Percentiles rank a stretch among this genome's conserved stretches.
phyloP scores from a whole-genome alignment of 169 alveolate genomes.

The Plasmodium gonderi region DNA sequence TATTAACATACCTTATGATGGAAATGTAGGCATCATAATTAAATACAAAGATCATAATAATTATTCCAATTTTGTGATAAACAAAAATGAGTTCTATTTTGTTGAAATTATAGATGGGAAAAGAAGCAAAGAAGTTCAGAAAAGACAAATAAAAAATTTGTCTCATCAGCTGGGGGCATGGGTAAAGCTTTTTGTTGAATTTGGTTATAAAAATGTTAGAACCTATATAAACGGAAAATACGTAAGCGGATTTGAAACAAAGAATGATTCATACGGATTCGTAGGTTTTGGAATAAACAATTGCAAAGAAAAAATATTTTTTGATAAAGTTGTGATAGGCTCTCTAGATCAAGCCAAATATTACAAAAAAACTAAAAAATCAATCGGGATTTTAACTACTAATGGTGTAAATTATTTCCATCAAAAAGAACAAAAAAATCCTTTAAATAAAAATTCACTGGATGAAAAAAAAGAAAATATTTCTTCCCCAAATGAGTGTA shows the following conservation, averaged over 20 bases:
- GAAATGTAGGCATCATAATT: conserved; percentile 44
- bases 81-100: conserved; percentile 53
- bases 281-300: conserved; percentile 70
- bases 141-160: not conserved
- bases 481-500: not conserved
- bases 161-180: conserved; percentile 34
- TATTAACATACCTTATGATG: conserved; percentile 60
- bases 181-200: conserved; percentile 47
- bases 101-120: conserved; percentile 36
- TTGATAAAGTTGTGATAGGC: conserved; percentile 71
- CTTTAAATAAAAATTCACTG: not conserved
- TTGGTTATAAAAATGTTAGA: conserved; percentile 59
- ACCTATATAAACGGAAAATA: conserved; percentile 41
- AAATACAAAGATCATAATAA: conserved; percentile 59
- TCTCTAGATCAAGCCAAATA: conserved; percentile 66
- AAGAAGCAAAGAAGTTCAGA: conserved; percentile 12
- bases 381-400: not conserved
- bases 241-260: conserved; percentile 44
- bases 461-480: not conserved
- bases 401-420: not conserved
- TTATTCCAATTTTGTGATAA: conserved; percentile 51
- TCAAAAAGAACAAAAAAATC: not conserved
- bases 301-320: conserved; percentile 57
- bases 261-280: conserved; percentile 39
- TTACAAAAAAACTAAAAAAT: not conserved